Base-by-base conservation (phyloP, 768 basidiomycete species). In the Pholiota conissans region DNA sequence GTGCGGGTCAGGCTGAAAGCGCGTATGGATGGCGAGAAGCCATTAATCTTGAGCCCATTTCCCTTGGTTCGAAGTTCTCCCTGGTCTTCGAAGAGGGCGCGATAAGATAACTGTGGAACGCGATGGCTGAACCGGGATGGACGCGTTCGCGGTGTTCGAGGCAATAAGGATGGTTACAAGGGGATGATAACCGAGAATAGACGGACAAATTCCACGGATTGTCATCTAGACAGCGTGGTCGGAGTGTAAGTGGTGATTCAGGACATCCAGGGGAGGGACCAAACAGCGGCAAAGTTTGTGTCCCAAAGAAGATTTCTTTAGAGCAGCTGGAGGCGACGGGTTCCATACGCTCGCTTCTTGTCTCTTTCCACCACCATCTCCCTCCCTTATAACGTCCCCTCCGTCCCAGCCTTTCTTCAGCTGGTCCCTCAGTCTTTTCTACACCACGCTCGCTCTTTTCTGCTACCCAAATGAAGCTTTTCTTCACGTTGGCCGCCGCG, bases 401-500 rank as follows among this genome's bases (percentile, higher is more conserved):
- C 53, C 34, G 39, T 48, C 64, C 62, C 45, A 61, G 63, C 59
- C 42, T 52, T 60, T 63, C 54, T 62, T 53, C 50, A 61, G 65
- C 65, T 66, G 63, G 63, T 56, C 62, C 63, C 50, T 63, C 64
- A 51, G 63, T 69, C 65, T 50, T 69, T 67, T 64, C 56, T 61
- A 46, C 57, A 64, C 16, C 67, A 61, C 61, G 30, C 58, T 64
- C 63, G 26, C 63, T 63, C 51, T 55, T 53, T 28, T 51, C 42
- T 52, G 29, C 39, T 49, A n/a, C 65, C 58, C 61, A 58, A 58
- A 73, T 72, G 71, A 73, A 69, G 59, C 54, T 65, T 60, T 57
- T 71, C 62, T 52, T 73, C 29, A 55, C 71, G 40, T 49, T 78
- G 56, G 65, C 69, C 24, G 69, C 66, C 45, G 61, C 74, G 54